Conservation (phyloP, 2,329 filamentous ascomycete genomes). For the Pestalotiopsis sp. region DNA sequence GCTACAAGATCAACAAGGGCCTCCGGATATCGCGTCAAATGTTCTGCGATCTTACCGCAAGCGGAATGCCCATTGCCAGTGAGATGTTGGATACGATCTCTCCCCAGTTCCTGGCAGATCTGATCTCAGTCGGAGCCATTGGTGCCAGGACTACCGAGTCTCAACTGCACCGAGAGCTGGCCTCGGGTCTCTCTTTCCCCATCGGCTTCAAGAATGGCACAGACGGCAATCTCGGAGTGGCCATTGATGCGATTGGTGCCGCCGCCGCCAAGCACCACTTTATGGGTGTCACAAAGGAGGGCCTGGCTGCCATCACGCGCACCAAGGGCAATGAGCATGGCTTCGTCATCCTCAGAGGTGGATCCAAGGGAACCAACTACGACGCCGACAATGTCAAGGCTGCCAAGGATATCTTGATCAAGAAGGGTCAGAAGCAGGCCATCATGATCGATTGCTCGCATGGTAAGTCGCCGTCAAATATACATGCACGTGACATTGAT, state of each 20-base stretch:
- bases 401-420: conserved; percentile 75
- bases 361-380: conserved; percentile 90
- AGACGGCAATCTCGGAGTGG: conserved; percentile 86
- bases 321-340: conserved; percentile 95
- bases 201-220: conserved; percentile 99
- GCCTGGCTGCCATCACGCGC: conserved; percentile 90
- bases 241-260: conserved; percentile 93
- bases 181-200: conserved; percentile 92
- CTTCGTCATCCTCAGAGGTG: conserved; percentile 93
- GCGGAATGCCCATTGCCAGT: conserved; percentile 91
- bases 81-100: conserved; percentile 99
- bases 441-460: conserved; percentile 99
- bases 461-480: conserved; percentile 53
- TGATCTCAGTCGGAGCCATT: conserved; percentile 94
- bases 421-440: conserved; percentile 83
- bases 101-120: conserved; percentile 94
- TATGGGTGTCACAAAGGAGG: conserved; percentile 98
- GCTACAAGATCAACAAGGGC: conserved; percentile 99
- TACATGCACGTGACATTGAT: background rate
- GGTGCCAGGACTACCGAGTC: conserved; percentile 96
- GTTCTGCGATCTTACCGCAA: conserved; percentile 84
- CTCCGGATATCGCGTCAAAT: conserved; percentile 89
- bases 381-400: conserved; percentile 81
- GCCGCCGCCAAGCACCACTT: conserved; percentile 91
- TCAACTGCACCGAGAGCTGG: conserved; percentile 93